Conservation (phyloP, 441 rosid genomes). For the Populus hybrid region DNA sequence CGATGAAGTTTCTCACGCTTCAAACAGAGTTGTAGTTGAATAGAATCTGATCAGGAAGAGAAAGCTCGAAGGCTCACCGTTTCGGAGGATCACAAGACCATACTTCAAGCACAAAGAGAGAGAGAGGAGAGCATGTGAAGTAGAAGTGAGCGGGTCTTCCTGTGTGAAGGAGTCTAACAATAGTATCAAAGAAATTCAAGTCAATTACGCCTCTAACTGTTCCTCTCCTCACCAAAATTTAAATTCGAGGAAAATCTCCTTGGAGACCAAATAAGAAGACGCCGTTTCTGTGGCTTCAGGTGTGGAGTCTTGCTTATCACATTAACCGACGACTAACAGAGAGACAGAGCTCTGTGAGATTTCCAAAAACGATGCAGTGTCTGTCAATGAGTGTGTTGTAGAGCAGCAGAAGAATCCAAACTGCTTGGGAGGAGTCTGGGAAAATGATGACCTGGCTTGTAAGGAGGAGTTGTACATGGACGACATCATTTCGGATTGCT, state of each 20-base stretch:
- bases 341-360: conserved; percentile 36
- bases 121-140: conserved; percentile 25
- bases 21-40: conserved; percentile 40
- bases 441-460: conserved; percentile 64
- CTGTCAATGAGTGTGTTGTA: conserved; percentile 27
- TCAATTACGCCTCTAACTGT: neutral
- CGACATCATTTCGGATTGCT: conserved; percentile 43
- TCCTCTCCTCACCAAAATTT: neutral
- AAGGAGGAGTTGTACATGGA: conserved; percentile 51
- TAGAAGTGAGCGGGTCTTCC: conserved; percentile 58
- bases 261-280: conserved; percentile 38
- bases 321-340: conserved; percentile 27
- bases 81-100: conserved; percentile 58
- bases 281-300: conserved; percentile 42
- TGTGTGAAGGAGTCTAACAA: conserved; percentile 27
- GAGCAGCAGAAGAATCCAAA: conserved; percentile 31
- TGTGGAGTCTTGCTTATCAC: conserved; percentile 40
- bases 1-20: conserved; percentile 49
- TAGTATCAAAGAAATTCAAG: neutral
- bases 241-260: conserved; percentile 14
- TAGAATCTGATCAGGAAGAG: conserved; percentile 25
- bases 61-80: conserved; percentile 27
- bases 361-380: conserved; percentile 34
- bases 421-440: conserved; percentile 1
- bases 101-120: conserved; percentile 30